Conservation (phyloP, 345 rosid species). For the Euphorbia tirucalli region DNA sequence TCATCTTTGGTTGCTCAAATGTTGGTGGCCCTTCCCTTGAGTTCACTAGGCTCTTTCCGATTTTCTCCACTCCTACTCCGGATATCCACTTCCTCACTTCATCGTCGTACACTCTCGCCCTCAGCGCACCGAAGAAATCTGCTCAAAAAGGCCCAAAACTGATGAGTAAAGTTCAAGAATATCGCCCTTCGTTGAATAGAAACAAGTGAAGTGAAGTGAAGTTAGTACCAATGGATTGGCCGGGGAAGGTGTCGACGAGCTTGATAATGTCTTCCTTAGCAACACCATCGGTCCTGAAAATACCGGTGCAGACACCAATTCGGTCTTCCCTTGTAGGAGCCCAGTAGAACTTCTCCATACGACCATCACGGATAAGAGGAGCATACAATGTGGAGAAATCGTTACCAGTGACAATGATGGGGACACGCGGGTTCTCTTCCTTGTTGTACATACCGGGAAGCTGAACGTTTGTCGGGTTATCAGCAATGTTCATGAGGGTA, state of each 20-base stretch:
- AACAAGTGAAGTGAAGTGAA: no score
- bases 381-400: constrained; percentile 98
- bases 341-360: constrained; percentile 99
- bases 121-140: constrained; percentile 94
- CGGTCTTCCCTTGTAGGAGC: constrained; percentile 95
- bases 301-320: constrained; percentile 86
- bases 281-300: constrained; percentile 66
- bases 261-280: constrained; percentile 50
- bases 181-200: no score
- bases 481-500: constrained; percentile 99
- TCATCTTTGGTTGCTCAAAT: constrained; percentile 79
- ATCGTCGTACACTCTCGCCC: constrained; percentile 95
- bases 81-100: constrained; percentile 91
- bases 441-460: constrained; percentile 99
- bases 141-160: no score
- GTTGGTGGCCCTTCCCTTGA: constrained; percentile 77
- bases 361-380: constrained; percentile 98
- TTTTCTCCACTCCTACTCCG: constrained; percentile 49
- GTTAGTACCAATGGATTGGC: constrained; percentile 80
- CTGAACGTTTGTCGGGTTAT: constrained; percentile 86
- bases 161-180: no score
- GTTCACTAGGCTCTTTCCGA: constrained; percentile 91
- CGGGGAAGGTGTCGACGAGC: constrained; percentile 87
- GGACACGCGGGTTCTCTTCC: constrained; percentile 92
- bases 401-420: constrained; percentile 93